phyloP scores from a whole-genome alignment of 371 early-diverging fungal species.

The Massospora cicadina region DNA sequence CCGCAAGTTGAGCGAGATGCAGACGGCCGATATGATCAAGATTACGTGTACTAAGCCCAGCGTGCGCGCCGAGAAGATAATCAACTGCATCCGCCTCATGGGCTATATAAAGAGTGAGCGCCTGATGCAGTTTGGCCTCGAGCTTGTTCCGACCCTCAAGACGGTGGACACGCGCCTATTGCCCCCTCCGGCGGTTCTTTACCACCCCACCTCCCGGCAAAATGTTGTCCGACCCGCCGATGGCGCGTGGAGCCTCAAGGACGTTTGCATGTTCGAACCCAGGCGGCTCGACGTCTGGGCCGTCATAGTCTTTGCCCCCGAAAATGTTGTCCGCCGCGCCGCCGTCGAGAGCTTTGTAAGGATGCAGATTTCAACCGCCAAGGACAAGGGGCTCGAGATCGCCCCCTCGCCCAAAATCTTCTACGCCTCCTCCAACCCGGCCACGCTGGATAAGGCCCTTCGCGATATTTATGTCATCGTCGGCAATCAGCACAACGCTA shows the following conservation, averaged over 20 bases:
- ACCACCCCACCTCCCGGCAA: slow-evolving; percentile 27
- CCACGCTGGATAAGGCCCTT: slow-evolving; percentile 41
- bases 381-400: slow-evolving; percentile 37
- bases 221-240: slow-evolving; percentile 54
- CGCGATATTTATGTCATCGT: slow-evolving; percentile 47
- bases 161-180: slow-evolving; percentile 47
- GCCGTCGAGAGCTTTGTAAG: slow-evolving; percentile 31
- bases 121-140: slow-evolving; percentile 40
- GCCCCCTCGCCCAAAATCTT: slow-evolving; percentile 48
- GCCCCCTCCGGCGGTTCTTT: slow-evolving; percentile 57
- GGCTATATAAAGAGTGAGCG: slow-evolving; percentile 30
- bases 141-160: slow-evolving; percentile 34
- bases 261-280: slow-evolving; percentile 59
- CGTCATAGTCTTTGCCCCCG: slow-evolving; percentile 41
- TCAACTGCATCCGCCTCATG: slow-evolving; percentile 24
- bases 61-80: slow-evolving; percentile 38
- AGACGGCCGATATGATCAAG: slow-evolving; percentile 84
- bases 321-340: slow-evolving; percentile 25
- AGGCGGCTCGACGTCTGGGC: slow-evolving; percentile 63
- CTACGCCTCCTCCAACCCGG: slow-evolving; percentile 31
- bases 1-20: slow-evolving; percentile 56
- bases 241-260: slow-evolving; percentile 86
- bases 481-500: slow-evolving; percentile 46
- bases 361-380: slow-evolving; percentile 26
- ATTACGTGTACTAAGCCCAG: slow-evolving; percentile 64